Evolutionary conservation across 345 rosid genomes (phyloP), one percentile per base, ranked within the genome.

Genomic region (Ricinus communis): DNA sequence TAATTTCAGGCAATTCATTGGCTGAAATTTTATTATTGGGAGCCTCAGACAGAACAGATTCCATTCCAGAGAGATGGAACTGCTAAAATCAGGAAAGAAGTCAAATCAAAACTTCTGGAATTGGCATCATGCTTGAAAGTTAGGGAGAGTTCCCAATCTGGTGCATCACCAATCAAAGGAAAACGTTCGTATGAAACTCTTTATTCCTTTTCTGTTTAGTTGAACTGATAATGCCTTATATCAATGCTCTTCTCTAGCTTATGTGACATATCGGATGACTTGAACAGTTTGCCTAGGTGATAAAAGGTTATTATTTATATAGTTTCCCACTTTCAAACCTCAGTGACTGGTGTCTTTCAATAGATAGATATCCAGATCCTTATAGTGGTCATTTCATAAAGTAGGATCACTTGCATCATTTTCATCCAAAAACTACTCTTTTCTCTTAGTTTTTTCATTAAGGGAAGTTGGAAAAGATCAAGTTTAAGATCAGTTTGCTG

Each of bases 11-110:
- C 97, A 28, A 84, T 94, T 80, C 76, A 87, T 79, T 94, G 99
- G 99, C 75, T 94, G 77, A 89, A 80, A 78, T 80, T 82, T 41
- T 87, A 84, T 71, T 89, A 94, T 54, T 94, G 97, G 99, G 89
- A 83, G 68, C 88, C 90, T 69, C 97, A 94, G 79, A 83, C 76
- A 76, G 71, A 66, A 70, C 87, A 71, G 77, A 84, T 95, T 70
- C 90, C 83, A 0, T 76, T 80, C 60, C 82, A 74, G 78, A 86
- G 83, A 74, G 81, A 86, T 81, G 86, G 82, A 74, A 73, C 77
- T 55, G 80, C 84, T 64, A 75, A 72, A 70, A 64, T 84, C 50
- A 76, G 81, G 77, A 86, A 85, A 76, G 91, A 88, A 78, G 85
- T 94, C 69, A 86, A 85, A 71, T 81, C 87, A 54, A 85, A 85